Conservation (phyloP, 2,329 filamentous ascomycete genomes). For the Chrysosporium keratinophilum region DNA sequence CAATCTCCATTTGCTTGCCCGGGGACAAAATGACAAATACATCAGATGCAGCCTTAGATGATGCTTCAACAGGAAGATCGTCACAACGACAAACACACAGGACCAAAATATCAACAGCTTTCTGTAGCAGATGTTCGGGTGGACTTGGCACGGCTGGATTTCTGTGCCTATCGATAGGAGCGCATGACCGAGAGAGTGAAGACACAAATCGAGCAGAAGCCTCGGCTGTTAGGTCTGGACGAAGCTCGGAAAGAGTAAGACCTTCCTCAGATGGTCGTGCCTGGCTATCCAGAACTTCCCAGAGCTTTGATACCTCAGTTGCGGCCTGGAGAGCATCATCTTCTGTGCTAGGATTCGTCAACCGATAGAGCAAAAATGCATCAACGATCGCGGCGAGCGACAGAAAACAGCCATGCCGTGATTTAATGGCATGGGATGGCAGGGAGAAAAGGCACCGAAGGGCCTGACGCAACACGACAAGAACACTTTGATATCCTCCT, state of each 20-base stretch:
- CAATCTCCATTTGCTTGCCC: constrained; percentile 26
- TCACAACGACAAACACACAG: constrained; percentile 34
- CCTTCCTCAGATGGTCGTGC: constrained; percentile 29
- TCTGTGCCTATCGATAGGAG: constrained; percentile 8
- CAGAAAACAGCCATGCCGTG: constrained; percentile 37
- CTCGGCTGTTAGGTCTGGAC: constrained; percentile 36
- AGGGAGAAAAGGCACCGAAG: constrained; percentile 29
- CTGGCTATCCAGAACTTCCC: constrained; percentile 31
- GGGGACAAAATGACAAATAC: constrained; percentile 31
- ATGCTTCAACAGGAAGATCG: constrained; percentile 32
- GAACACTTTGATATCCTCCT: constrained; percentile 24
- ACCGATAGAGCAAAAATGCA: constrained; percentile 22
- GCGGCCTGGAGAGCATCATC: constrained; percentile 22
- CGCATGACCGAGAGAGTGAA: constrained; percentile 28
- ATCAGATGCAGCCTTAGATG: constrained; percentile 32
- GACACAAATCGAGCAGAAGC: constrained; percentile 31
- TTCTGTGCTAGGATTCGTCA: constrained; percentile 15
- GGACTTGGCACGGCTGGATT: constrained; percentile 13
- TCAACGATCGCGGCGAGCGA: constrained; percentile 32
- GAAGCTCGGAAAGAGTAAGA: constrained; percentile 30
- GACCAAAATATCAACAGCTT: constrained; percentile 27
- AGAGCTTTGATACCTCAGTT: constrained; percentile 25
- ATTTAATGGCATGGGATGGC: constrained; percentile 32
- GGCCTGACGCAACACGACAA: constrained; percentile 26
- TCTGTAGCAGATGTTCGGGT: constrained; percentile 22